phyloP scores from a whole-genome alignment of 2,329 filamentous ascomycete genomes.

The Hypomyces perniciosus region DNA sequence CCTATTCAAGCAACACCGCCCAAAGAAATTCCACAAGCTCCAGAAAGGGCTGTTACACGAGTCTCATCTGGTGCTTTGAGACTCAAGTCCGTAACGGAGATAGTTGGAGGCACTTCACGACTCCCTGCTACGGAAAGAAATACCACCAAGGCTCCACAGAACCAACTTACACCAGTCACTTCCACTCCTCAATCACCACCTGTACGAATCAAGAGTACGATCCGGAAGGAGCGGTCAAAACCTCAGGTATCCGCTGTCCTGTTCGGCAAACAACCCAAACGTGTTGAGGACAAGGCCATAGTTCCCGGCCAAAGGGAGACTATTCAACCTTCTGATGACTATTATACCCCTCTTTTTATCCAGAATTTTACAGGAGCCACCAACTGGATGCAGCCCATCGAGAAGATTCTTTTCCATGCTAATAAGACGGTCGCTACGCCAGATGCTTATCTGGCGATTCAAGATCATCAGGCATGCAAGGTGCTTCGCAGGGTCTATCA shows the following conservation, averaged over 20 bases:
- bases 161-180: conserved; percentile 36
- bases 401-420: conserved; percentile 71
- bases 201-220: conserved; percentile 26
- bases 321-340: conserved; percentile 50
- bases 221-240: conserved; percentile 52
- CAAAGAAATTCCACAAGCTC: conserved; percentile 19
- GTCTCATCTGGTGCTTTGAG: conserved; percentile 65
- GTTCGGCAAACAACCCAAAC: conserved; percentile 62
- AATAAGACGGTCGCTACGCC: conserved; percentile 86
- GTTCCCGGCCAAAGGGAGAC: conserved; percentile 36
- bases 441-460: conserved; percentile 75
- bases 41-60: conserved; percentile 57
- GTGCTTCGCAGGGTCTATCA: conserved; percentile 84
- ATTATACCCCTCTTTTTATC: conserved; percentile 58
- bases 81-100: conserved; percentile 68
- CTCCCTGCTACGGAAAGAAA: conserved; percentile 29
- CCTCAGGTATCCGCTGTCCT: conserved; percentile 68
- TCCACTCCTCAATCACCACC: conserved; percentile 40
- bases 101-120: conserved; percentile 54
- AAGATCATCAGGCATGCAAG: conserved; percentile 82
- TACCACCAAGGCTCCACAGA: conserved; percentile 24
- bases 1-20: conserved; percentile 2
- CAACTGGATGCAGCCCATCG: conserved; percentile 56
- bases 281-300: conserved; percentile 41
- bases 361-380: conserved; percentile 50